Evolutionary conservation across 1,284 basidiomycete species (phyloP).

Genomic region (Exobasidium rhododendri): DNA sequence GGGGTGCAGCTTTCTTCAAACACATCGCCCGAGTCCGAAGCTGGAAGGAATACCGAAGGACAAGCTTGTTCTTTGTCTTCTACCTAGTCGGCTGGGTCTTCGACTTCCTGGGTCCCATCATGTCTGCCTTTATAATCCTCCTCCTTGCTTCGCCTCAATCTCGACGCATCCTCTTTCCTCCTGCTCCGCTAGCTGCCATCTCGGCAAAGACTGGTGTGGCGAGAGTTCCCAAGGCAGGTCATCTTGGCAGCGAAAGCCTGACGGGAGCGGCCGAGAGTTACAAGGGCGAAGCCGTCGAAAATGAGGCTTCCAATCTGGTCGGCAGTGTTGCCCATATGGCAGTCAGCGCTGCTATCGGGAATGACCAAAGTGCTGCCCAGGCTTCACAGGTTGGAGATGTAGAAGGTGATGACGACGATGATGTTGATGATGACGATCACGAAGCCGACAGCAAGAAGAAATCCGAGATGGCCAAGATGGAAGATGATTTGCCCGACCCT

Average conservation of each 20-base stretch:
- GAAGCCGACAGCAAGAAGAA: constrained; percentile 3
- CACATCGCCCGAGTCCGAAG: constrained; percentile 60
- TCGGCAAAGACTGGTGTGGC: constrained; percentile 45
- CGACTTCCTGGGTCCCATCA: constrained; percentile 33
- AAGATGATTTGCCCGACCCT: constrained; percentile 7
- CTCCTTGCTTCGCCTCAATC: constrained; percentile 59
- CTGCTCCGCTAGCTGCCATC: constrained; percentile 58
- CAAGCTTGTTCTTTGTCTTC: constrained; percentile 54
- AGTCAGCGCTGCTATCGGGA: constrained; percentile 57
- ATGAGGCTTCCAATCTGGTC: constrained; percentile 58
- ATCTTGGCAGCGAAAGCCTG: constrained; percentile 38
- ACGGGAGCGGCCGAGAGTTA: constrained; percentile 54
- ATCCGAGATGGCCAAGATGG: constrained; percentile 1
- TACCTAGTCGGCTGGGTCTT: constrained; percentile 24
- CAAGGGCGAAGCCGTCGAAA: constrained; percentile 58
- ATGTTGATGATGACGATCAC: constrained; percentile 17
- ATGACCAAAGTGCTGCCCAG: constrained; percentile 32
- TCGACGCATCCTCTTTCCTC: constrained; percentile 60
- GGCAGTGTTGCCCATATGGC: constrained; percentile 56
- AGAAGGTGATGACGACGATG: constrained; percentile 8
- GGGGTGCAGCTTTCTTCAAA: constrained; percentile 58
- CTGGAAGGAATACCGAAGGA: constrained; percentile 61
- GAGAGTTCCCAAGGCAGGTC: constrained; percentile 45
- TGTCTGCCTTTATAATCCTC: constrained; percentile 55
- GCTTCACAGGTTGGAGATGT: constrained; percentile 13